Percentiles rank a stretch among this genome's conserved stretches.
phyloP scores from a whole-genome alignment of 768 basidiomycete genomes.

The Collybia sordida region DNA sequence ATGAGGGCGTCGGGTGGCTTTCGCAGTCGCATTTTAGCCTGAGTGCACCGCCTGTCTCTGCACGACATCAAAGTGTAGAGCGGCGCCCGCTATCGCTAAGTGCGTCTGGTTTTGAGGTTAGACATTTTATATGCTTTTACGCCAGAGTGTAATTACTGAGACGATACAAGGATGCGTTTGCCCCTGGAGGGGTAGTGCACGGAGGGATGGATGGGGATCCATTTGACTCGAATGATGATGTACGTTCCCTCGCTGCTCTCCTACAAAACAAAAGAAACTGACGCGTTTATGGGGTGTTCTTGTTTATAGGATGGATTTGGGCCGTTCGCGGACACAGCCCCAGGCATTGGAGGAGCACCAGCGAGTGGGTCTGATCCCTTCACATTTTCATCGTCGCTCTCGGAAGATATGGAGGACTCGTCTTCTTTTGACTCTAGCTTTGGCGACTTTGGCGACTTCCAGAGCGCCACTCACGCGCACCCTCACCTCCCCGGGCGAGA shows the following conservation, averaged over 20 bases:
- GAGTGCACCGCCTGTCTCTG: conserved; percentile 45
- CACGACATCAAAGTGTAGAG: conserved; percentile 37
- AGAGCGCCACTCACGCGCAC: conserved; percentile 73
- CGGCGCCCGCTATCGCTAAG: conserved; percentile 39
- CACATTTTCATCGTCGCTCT: conserved; percentile 50
- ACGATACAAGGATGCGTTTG: conserved; percentile 51
- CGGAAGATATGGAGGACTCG: conserved; percentile 63
- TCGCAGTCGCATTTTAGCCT: conserved; percentile 74
- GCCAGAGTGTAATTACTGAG: not conserved
- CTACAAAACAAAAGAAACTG: not conserved
- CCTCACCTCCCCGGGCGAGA: no score
- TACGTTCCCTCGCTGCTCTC: conserved; percentile 22
- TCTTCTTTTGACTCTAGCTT: conserved; percentile 63
- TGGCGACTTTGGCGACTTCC: conserved; percentile 82
- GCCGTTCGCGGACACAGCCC: conserved; percentile 72
- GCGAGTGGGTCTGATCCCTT: conserved; percentile 52
- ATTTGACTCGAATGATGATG: conserved; percentile 55
- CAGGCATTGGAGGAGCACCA: no score
- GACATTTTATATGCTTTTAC: conserved; percentile 21
- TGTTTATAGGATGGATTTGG: conserved; percentile 64
- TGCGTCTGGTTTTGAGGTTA: conserved; percentile 52
- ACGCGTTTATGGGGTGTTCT: no score
- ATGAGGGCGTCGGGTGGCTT: conserved; percentile 81
- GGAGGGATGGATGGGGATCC: conserved; percentile 45
- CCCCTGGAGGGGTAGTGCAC: conserved; percentile 31